Percentiles rank a stretch among this genome's conserved stretches.
Conservation (phyloP, 257 asterid species). For the Primulina tabacum region DNA sequence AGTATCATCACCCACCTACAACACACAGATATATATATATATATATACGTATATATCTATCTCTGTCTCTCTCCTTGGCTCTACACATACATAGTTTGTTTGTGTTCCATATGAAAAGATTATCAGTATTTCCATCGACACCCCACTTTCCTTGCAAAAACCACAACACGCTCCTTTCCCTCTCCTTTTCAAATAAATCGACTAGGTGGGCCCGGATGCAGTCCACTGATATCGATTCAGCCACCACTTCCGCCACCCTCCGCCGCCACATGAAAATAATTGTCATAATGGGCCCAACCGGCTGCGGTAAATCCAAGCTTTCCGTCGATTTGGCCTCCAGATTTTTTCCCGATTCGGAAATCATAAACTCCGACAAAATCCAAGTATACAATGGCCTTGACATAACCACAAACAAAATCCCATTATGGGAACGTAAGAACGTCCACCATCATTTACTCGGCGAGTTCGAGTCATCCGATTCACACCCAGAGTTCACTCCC, state of each 20-base stretch:
- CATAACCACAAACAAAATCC: constrained; percentile 74
- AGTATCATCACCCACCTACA: not conserved
- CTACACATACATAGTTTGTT: not conserved
- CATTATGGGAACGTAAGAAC: constrained; percentile 43
- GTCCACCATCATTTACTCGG: constrained; percentile 83
- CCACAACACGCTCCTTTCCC: constrained; percentile 18
- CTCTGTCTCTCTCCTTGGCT: not conserved
- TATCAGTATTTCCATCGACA: constrained; percentile 23
- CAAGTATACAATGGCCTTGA: constrained; percentile 65
- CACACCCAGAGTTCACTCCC: constrained; percentile 59
- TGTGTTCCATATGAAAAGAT: constrained; percentile 45
- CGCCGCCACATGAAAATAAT: constrained; percentile 46
- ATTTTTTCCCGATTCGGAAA: constrained; percentile 57
- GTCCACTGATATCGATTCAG: constrained; percentile 25
- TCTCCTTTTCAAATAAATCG: constrained; percentile 15
- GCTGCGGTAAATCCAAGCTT: constrained; percentile 84
- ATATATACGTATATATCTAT: not conserved
- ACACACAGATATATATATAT: not conserved
- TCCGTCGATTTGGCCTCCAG: constrained; percentile 71
- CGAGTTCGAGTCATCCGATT: constrained; percentile 51
- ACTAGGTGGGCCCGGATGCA: constrained; percentile 28
- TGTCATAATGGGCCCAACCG: constrained; percentile 83
- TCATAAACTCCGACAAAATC: constrained; percentile 87
- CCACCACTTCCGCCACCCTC: constrained; percentile 9
- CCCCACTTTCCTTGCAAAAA: constrained; percentile 20